phyloP scores from a whole-genome alignment of 441 rosid genomes.

The Theobroma grandiflorum region DNA sequence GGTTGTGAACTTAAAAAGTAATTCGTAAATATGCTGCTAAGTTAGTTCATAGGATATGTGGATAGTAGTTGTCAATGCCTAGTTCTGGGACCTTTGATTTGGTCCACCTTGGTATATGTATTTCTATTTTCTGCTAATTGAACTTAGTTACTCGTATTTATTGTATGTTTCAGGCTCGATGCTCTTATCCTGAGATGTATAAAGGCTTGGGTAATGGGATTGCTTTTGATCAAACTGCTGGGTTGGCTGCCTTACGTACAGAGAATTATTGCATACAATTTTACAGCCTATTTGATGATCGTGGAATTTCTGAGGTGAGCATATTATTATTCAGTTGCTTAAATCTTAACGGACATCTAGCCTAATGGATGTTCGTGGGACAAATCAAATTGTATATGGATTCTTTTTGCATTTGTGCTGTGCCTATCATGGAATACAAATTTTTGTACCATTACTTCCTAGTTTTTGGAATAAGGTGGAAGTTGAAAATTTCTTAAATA shows the following conservation, averaged over 20 bases:
- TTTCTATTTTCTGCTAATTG: slow-evolving; percentile 19
- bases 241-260: slow-evolving; percentile 80
- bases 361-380: slow-evolving; percentile 19
- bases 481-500: slow-evolving; percentile 32
- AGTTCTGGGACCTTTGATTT: background rate
- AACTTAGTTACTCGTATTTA: slow-evolving; percentile 5
- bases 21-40: background rate
- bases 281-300: slow-evolving; percentile 86
- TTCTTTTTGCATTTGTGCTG: background rate
- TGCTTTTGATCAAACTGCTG: slow-evolving; percentile 76
- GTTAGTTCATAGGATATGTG: background rate
- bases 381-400: background rate
- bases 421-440: background rate
- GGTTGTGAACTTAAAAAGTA: slow-evolving; percentile 15
- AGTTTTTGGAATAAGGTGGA: slow-evolving; percentile 21
- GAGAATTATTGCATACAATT: slow-evolving; percentile 85
- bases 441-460: background rate
- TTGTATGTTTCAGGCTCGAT: slow-evolving; percentile 68
- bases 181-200: slow-evolving; percentile 61
- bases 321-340: background rate
- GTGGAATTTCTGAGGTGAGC: slow-evolving; percentile 83
- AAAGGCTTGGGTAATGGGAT: slow-evolving; percentile 56
- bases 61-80: background rate
- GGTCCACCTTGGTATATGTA: background rate
- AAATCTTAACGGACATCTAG: background rate